Evolutionary conservation across 1,284 basidiomycete genomes (phyloP).

Genomic region (Boletellus deceptivus): DNA sequence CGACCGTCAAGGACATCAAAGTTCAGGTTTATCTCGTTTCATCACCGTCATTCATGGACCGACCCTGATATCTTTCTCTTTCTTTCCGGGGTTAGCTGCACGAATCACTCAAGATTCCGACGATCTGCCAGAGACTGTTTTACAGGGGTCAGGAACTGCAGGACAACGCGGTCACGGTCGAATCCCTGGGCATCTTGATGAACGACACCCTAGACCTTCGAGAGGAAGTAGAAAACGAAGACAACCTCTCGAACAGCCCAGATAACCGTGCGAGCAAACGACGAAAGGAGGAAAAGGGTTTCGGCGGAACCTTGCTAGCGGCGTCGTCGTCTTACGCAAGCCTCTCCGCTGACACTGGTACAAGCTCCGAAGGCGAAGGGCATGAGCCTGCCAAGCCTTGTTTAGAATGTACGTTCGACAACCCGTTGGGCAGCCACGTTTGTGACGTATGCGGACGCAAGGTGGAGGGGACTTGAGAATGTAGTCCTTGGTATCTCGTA

Average conservation of each 20-base stretch:
- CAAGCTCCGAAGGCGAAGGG: constrained; percentile 35
- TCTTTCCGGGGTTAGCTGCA: constrained; percentile 44
- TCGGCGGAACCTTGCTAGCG: constrained; percentile 64
- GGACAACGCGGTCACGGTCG: constrained; percentile 60
- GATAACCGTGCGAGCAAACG: constrained; percentile 42
- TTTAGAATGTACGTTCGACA: constrained; percentile 43
- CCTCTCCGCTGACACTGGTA: constrained; percentile 31
- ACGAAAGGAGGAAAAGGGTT: constrained; percentile 64
- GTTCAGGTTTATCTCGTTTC: constrained; percentile 48
- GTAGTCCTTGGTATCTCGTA: constrained; percentile 30
- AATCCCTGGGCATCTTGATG: constrained; percentile 57
- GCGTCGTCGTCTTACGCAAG: constrained; percentile 30
- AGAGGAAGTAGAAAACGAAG: constrained; percentile 59
- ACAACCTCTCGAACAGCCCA: constrained; percentile 52
- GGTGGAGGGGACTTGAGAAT: constrained; percentile 16
- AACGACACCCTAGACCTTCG: constrained; percentile 67
- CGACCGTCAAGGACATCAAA: constrained; percentile 75
- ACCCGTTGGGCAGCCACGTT: constrained; percentile 33
- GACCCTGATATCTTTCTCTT: not conserved
- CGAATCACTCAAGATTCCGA: constrained; percentile 59
- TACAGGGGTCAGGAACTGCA: constrained; percentile 60
- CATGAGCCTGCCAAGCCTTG: constrained; percentile 41
- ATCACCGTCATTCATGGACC: constrained; percentile 3
- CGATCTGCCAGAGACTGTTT: constrained; percentile 71
- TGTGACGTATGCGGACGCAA: constrained; percentile 42